phyloP scores from a whole-genome alignment of 2,329 filamentous ascomycete species.

The Trichoderma sp. region DNA sequence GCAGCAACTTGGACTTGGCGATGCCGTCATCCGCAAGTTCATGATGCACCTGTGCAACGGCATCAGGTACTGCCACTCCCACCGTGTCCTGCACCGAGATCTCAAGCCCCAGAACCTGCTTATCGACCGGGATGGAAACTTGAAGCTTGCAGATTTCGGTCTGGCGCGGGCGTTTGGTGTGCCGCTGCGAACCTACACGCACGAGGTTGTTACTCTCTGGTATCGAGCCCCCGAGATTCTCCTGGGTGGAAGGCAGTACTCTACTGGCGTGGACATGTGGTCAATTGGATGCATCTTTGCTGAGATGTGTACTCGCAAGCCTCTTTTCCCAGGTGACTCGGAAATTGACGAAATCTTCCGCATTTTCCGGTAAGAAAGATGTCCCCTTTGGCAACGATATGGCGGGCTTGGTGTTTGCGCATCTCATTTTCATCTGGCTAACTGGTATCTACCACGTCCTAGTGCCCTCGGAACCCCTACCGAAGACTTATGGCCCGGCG shows the following conservation, averaged over 20 bases:
- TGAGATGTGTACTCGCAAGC: conserved; percentile 93
- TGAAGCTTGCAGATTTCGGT: conserved; percentile 89
- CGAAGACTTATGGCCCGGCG: conserved; percentile 81
- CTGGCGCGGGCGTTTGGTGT: conserved; percentile 88
- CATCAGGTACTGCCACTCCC: conserved; percentile 83
- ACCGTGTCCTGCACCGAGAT: conserved; percentile 83
- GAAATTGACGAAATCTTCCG: conserved; percentile 47
- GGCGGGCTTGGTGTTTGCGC: not conserved
- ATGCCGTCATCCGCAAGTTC: conserved; percentile 86
- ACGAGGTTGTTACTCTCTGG: conserved; percentile 94
- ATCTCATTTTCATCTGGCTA: not conserved
- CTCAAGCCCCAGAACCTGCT: conserved; percentile 88
- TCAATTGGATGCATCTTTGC: conserved; percentile 92
- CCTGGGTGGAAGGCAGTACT: conserved; percentile 86
- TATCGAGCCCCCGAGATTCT: conserved; percentile 90
- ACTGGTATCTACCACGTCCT: not conserved
- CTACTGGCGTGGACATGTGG: conserved; percentile 95
- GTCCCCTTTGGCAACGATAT: not conserved
- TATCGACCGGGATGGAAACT: conserved; percentile 81
- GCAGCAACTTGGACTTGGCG: conserved; percentile 68
- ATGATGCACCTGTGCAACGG: conserved; percentile 86
- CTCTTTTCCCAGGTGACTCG: conserved; percentile 89
- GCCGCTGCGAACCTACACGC: conserved; percentile 85
- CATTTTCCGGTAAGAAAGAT: conserved; percentile 64
- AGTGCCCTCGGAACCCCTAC: conserved; percentile 79